Evolutionary conservation across 2,329 filamentous ascomycete genomes (phyloP).

Genomic region (Bipolaris cookei): DNA sequence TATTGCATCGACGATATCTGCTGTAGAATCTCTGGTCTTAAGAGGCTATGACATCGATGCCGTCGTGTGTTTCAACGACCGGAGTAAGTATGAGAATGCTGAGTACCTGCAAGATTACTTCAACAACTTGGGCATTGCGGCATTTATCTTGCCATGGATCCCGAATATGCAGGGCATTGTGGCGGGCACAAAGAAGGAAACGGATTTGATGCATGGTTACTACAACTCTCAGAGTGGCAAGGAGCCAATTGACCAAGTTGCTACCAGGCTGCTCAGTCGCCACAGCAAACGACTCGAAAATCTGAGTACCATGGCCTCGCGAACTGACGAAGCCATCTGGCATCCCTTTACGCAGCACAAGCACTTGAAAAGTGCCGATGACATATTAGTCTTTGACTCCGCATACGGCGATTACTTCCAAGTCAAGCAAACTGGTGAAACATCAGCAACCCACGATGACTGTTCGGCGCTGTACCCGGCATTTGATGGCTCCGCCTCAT

Average conservation of each 20-base stretch:
- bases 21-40: slow-evolving; percentile 78
- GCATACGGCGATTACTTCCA: slow-evolving; percentile 82
- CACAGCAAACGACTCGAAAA: slow-evolving; percentile 64
- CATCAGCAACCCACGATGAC: slow-evolving; percentile 21
- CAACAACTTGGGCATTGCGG: slow-evolving; percentile 60
- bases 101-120: slow-evolving; percentile 74
- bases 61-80: slow-evolving; percentile 70
- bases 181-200: slow-evolving; percentile 53
- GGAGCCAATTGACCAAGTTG: slow-evolving; percentile 52
- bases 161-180: slow-evolving; percentile 53
- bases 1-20: slow-evolving; percentile 79
- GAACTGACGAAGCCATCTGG: slow-evolving; percentile 70
- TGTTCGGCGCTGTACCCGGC: slow-evolving; percentile 64
- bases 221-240: slow-evolving; percentile 58
- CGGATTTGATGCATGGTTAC: slow-evolving; percentile 66
- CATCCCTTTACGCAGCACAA: slow-evolving; percentile 87
- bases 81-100: slow-evolving; percentile 71
- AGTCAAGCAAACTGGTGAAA: slow-evolving; percentile 52
- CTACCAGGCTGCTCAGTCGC: slow-evolving; percentile 59
- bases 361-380: slow-evolving; percentile 62
- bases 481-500: slow-evolving; percentile 84
- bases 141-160: slow-evolving; percentile 65
- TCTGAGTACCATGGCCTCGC: slow-evolving; percentile 66
- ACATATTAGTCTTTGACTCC: slow-evolving; percentile 79
- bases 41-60: slow-evolving; percentile 78